These are phyloP conservation scores for Cyamopsis tetragonoloba DNA, from an alignment of 306 rosid species.

Conservation along the genomic window DNA sequence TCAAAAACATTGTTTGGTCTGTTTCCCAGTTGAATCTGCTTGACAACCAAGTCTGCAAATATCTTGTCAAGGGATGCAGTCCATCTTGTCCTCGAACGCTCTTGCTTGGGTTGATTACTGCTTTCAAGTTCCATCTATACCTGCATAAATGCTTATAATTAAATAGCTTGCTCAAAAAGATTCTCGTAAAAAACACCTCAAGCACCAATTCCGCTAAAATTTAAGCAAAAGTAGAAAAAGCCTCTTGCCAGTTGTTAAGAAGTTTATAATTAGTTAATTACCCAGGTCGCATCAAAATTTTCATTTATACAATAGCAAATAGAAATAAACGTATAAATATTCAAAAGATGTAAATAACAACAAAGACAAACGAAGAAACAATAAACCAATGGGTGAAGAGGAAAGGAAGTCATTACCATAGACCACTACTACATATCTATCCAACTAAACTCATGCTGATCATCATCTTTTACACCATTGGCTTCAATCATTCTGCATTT, in stretches of 20 bases:
- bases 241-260: not conserved
- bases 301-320: not conserved
- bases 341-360: not conserved
- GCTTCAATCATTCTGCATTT: not conserved
- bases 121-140: conserved; percentile 62
- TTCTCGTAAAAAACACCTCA: not conserved
- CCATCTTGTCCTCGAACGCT: conserved; percentile 95
- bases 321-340: not conserved
- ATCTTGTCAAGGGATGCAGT: conserved; percentile 80
- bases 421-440: not conserved
- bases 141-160: conserved; percentile 19
- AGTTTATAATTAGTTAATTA: conserved; percentile 6
- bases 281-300: not conserved
- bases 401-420: not conserved
- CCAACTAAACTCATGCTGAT: not conserved
- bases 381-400: not conserved
- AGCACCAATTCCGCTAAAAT: not conserved
- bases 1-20: conserved; percentile 78
- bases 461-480: not conserved
- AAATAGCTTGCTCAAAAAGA: not conserved
- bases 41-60: conserved; percentile 78
- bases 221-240: not conserved
- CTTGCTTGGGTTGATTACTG: conserved; percentile 54
- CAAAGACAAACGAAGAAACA: not conserved
- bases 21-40: conserved; percentile 79